Percentiles rank a stretch among this genome's conserved stretches.
phyloP scores from a whole-genome alignment of 2,329 filamentous ascomycete genomes.

The Hypoxylon sp. region DNA sequence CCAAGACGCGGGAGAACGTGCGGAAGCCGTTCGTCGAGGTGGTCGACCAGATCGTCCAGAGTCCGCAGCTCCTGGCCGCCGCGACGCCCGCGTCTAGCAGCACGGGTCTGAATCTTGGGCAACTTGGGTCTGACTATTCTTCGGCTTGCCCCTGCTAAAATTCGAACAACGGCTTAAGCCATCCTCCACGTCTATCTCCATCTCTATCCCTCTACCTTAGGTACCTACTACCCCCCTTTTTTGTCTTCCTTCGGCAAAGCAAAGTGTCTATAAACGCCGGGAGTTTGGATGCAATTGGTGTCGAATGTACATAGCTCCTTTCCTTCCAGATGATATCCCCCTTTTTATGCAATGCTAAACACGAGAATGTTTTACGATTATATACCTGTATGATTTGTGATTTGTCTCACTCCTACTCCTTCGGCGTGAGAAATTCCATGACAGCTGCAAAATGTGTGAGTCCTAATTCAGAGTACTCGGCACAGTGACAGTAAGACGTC shows the following conservation, averaged over 20 bases:
- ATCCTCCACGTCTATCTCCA: conserved; percentile 41
- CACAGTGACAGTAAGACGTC: too few species aligned
- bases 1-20: conserved; percentile 65
- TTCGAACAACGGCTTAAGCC: neutral
- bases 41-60: conserved; percentile 62
- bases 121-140: conserved; percentile 43
- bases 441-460: conserved; percentile 60
- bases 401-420: conserved; percentile 55
- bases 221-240: conserved; percentile 4
- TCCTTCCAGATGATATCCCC: conserved; percentile 44
- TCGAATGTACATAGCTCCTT: conserved; percentile 41
- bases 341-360: conserved; percentile 41
- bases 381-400: conserved; percentile 12
- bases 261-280: conserved; percentile 35
- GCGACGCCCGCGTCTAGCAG: conserved; percentile 41
- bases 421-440: conserved; percentile 68
- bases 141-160: conserved; percentile 46
- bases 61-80: conserved; percentile 56
- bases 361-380: conserved; percentile 45
- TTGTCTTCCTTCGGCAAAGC: conserved; percentile 8
- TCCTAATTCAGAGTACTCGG: neutral
- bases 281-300: conserved; percentile 25
- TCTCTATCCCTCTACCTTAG: conserved; percentile 5
- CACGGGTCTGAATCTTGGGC: conserved; percentile 48
- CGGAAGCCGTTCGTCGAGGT: conserved; percentile 64